phyloP scores from a whole-genome alignment of 306 rosid species.

The Trichosanthes truncata region DNA sequence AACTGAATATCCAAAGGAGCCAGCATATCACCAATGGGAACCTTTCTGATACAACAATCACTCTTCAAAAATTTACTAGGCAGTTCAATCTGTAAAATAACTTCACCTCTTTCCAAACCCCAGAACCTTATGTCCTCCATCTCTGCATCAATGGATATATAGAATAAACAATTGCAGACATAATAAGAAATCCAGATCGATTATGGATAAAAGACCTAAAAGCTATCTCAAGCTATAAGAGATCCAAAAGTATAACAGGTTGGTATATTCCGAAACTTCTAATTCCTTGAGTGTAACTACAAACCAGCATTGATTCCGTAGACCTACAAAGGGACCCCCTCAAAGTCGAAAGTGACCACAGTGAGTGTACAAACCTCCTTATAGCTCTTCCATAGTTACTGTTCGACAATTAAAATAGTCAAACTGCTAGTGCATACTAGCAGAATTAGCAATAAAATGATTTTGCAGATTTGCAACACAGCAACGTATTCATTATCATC shows the following conservation, averaged over 20 bases:
- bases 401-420: not conserved
- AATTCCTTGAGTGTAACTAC: conserved; percentile 4
- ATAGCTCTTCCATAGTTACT: not conserved
- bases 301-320: not conserved
- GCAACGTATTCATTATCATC: not conserved
- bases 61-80: conserved; percentile 14
- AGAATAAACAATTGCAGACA: conserved; percentile 19
- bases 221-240: conserved; percentile 21
- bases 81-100: conserved; percentile 15
- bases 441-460: not conserved
- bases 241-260: not conserved
- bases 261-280: not conserved
- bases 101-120: conserved; percentile 17
- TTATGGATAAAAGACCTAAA: conserved; percentile 17
- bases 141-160: conserved; percentile 23
- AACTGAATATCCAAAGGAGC: conserved; percentile 18
- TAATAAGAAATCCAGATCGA: conserved; percentile 5
- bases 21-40: conserved; percentile 17
- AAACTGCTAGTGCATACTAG: not conserved
- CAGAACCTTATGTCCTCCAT: conserved; percentile 16
- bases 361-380: conserved; percentile 1
- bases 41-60: conserved; percentile 10
- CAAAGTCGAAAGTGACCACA: not conserved
- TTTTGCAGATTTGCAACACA: not conserved
- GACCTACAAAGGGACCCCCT: not conserved